Percentiles rank a stretch among this genome's conserved stretches.
These are phyloP conservation scores for Solanum chiquidenum DNA, from an alignment of 257 asterid genomes.

Conservation along the genomic window DNA sequence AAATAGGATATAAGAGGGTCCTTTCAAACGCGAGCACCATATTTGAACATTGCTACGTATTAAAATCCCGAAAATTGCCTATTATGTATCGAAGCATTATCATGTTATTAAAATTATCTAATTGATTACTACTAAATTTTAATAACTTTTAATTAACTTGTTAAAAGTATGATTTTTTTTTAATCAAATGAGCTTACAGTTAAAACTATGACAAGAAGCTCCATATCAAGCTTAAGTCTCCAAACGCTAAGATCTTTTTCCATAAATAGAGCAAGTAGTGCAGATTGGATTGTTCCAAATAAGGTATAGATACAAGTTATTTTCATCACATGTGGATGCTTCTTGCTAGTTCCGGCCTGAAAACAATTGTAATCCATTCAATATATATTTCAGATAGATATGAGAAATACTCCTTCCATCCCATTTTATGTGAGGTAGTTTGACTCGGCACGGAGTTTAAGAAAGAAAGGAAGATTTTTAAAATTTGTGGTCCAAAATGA, in stretches of 20 bases:
- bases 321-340: constrained; percentile 59
- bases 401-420: too few species aligned
- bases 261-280: constrained; percentile 21
- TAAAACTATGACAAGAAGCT: constrained; percentile 42
- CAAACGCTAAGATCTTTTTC: constrained; percentile 48
- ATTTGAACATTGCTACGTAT: constrained; percentile 45
- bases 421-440: too few species aligned
- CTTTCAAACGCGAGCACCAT: constrained; percentile 34
- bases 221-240: constrained; percentile 33
- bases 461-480: too few species aligned
- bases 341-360: constrained; percentile 25
- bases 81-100: neutral
- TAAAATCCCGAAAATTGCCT: constrained; percentile 56
- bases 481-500: too few species aligned
- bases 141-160: neutral
- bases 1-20: neutral
- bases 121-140: neutral
- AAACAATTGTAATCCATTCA: neutral
- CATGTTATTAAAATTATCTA: neutral
- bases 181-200: constrained; percentile 26
- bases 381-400: neutral
- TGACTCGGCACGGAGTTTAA: too few species aligned
- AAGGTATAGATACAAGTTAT: constrained; percentile 49
- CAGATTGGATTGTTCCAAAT: constrained; percentile 51
- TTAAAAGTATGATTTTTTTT: neutral